phyloP scores from a whole-genome alignment of 352 stramenopile genomes.

The Globisporangium carolinianum region DNA sequence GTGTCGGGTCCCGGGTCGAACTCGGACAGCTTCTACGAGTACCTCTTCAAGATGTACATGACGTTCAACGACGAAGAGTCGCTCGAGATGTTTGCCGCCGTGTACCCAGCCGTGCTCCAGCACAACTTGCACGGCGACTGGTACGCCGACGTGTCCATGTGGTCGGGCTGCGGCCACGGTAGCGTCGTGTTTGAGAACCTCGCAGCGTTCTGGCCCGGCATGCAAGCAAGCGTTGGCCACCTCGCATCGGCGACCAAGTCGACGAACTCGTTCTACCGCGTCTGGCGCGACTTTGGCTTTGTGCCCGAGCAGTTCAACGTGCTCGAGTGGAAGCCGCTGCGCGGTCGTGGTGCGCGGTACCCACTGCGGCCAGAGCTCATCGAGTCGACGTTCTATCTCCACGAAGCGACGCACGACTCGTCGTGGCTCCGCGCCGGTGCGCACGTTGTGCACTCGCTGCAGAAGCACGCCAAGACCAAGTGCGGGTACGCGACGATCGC shows the following conservation, averaged over 20 bases:
- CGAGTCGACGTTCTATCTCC: slow-evolving; percentile 96
- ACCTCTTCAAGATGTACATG: slow-evolving; percentile 96
- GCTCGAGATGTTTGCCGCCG: slow-evolving; percentile 87
- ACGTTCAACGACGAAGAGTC: slow-evolving; percentile 91
- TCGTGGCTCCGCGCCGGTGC: slow-evolving; percentile 77
- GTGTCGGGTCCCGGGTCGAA: slow-evolving; percentile 87
- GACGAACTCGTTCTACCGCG: slow-evolving; percentile 93
- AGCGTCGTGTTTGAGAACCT: slow-evolving; percentile 83
- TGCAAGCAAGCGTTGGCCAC: slow-evolving; percentile 94
- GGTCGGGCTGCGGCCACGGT: slow-evolving; percentile 44
- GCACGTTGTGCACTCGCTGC: slow-evolving; percentile 78
- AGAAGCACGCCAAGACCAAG: slow-evolving; percentile 86
- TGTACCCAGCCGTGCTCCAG: slow-evolving; percentile 58
- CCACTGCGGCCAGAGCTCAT: slow-evolving; percentile 96
- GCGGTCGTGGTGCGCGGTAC: slow-evolving; percentile 64
- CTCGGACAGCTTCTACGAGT: slow-evolving; percentile 98
- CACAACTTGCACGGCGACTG: slow-evolving; percentile 81
- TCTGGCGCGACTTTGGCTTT: slow-evolving; percentile 94
- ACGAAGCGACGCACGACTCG: slow-evolving; percentile 83
- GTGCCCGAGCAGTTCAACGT: slow-evolving; percentile 96
- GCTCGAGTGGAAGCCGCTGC: slow-evolving; percentile 59
- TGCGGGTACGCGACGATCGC: slow-evolving; percentile 92
- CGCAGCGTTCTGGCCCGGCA: slow-evolving; percentile 94
- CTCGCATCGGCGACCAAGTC: slow-evolving; percentile 71
- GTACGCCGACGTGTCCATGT: slow-evolving; percentile 85